These are phyloP conservation scores for Ceratocystis cacaofunesta DNA, from an alignment of 2,329 filamentous ascomycete species.

Conservation along the genomic window DNA sequence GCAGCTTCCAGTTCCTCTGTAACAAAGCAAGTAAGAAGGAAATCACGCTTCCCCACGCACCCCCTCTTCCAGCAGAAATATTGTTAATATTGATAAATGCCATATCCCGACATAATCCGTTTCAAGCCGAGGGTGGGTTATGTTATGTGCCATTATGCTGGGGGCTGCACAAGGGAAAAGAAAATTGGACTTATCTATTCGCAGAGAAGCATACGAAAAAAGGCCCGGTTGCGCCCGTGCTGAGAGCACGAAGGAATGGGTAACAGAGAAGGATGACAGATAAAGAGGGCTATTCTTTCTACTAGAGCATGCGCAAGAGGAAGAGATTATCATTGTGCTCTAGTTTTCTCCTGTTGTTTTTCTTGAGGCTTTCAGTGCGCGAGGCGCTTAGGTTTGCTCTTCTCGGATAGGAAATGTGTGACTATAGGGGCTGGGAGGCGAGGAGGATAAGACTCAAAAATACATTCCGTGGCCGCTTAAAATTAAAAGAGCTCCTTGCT, in stretches of 20 bases:
- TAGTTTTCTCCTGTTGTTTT: neutral
- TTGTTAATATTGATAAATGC: neutral
- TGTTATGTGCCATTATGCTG: neutral
- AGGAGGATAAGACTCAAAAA: neutral
- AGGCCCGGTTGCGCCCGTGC: slow-evolving; percentile 2
- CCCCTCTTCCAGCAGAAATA: neutral
- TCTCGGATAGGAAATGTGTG: neutral
- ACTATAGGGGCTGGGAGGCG: neutral
- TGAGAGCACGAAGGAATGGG: neutral
- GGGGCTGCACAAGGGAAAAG: neutral
- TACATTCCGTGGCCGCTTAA: neutral
- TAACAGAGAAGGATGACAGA: slow-evolving; percentile 3
- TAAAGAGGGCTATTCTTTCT: slow-evolving; percentile 2
- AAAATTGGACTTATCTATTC: neutral
- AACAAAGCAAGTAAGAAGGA: neutral
- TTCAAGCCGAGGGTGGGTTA: neutral
- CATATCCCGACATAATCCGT: slow-evolving; percentile 2
- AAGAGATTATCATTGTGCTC: neutral
- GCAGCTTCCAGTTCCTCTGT: neutral
- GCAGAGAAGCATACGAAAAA: neutral
- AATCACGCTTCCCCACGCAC: neutral
- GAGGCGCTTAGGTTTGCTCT: neutral
- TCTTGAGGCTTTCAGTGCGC: neutral
- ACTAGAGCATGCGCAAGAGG: neutral
- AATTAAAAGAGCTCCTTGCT: no score